Evolutionary conservation across 179 eudicot genomes (phyloP), one percentile per base, ranked within the genome.

Genomic region (Beta macrorhiza): DNA sequence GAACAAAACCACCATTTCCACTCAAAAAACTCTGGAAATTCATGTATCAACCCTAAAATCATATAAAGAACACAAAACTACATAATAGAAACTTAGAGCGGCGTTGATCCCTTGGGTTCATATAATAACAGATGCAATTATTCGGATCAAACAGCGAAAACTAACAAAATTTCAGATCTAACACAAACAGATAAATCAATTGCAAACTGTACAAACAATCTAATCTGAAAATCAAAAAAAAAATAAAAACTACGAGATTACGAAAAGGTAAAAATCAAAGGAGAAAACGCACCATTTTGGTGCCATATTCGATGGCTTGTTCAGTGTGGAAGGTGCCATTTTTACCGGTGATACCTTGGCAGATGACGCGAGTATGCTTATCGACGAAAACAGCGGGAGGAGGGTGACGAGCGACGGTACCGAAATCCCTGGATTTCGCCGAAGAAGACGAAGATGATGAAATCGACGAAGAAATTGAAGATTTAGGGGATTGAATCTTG

Each of bases 261-360:
- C 42, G 3, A 37, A 37, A 37, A 14, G 5, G 49, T 3, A 20
- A 6, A 52, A 19, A 52, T 42, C 4, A 42, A 15, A 53, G 7
- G 12, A 2, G 11, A 13, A 45, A 57, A 0, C 1, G 22, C 90
- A 96, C 99, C 99, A 96, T 96, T 76, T 94, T 91, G 69, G 97
- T 96, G 83, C 99, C 99, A 72, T 96, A 96, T 71, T 96, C 98
- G 75, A 96, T 96, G 79, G 99, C 99, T 85, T 94, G 99, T 64
- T 96, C 99, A 67, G 98, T 94, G 91, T 96, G 99, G 56, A 96
- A 96, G 64, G 99, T 94, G 19, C 99, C 99, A 72, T 90, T 96
- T 80, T 95, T 96, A 14, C 97, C 99, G 78, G 99, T 96, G 88
- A 96, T 94, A 77, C 99, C 99, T 72, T 96, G 99, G 74, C 97